These are phyloP conservation scores for Acarospora socialis DNA, from an alignment of 2,329 filamentous ascomycete genomes.

Conservation along the genomic window DNA sequence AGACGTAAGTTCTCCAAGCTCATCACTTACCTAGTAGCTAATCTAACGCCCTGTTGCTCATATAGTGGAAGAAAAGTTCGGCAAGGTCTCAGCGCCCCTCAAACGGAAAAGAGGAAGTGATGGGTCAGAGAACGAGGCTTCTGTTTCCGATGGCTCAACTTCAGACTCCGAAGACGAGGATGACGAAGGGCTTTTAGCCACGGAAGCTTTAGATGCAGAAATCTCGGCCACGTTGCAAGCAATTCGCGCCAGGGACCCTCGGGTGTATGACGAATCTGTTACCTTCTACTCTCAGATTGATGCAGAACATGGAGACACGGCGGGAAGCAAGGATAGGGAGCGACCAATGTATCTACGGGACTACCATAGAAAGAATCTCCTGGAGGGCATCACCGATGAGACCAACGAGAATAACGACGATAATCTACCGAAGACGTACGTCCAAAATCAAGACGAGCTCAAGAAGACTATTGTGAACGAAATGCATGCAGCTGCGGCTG, in stretches of 20 bases:
- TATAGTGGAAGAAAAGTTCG: slow-evolving; percentile 79
- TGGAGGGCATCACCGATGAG: slow-evolving; percentile 52
- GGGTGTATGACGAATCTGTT: slow-evolving; percentile 67
- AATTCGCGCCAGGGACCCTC: slow-evolving; percentile 78
- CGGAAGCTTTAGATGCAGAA: slow-evolving; percentile 69
- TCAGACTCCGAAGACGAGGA: slow-evolving; percentile 68
- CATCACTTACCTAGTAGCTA: slow-evolving; percentile 6
- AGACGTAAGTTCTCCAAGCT: slow-evolving; percentile 39
- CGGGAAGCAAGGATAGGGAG: slow-evolving; percentile 45
- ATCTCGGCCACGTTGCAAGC: slow-evolving; percentile 78
- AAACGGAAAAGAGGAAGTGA: slow-evolving; percentile 30
- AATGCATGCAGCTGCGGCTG: slow-evolving; percentile 51
- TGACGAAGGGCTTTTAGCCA: slow-evolving; percentile 75
- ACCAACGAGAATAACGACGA: slow-evolving; percentile 44
- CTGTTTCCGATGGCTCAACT: slow-evolving; percentile 50
- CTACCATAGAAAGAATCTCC: slow-evolving; percentile 82
- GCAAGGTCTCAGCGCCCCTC: slow-evolving; percentile 26
- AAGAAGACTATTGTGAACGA: slow-evolving; percentile 66
- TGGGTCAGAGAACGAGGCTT: no score
- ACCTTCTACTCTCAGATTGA: slow-evolving; percentile 63
- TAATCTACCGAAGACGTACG: slow-evolving; percentile 54
- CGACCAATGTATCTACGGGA: slow-evolving; percentile 78
- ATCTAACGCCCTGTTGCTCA: slow-evolving; percentile 15
- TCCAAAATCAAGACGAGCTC: slow-evolving; percentile 73
- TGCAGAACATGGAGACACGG: slow-evolving; percentile 29